Percentiles rank a stretch among this genome's conserved stretches.
Conservation (phyloP, 768 basidiomycete genomes). For the Agaricus blazei region DNA sequence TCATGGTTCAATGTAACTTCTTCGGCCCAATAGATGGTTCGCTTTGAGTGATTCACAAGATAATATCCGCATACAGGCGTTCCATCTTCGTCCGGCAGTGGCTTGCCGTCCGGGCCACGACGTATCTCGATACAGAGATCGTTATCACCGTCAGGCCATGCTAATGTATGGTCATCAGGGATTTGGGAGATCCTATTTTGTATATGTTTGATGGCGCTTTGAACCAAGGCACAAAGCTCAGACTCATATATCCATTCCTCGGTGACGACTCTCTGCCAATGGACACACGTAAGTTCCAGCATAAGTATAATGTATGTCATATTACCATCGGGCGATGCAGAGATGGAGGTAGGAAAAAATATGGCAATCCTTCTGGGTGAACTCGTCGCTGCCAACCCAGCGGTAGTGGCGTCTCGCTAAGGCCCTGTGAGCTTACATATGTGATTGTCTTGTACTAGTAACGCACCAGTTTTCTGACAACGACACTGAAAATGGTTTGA, state of each 20-base stretch:
- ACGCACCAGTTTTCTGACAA: not conserved
- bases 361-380: conserved; percentile 4
- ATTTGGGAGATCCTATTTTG: not conserved
- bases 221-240: not conserved
- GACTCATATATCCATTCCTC: conserved; percentile 1
- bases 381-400: not conserved
- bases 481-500: not conserved
- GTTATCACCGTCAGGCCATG: not conserved
- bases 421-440: no score
- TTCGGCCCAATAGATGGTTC: conserved; percentile 3
- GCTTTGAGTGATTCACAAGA: not conserved
- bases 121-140: not conserved
- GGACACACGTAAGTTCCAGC: not conserved
- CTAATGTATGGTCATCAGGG: not conserved
- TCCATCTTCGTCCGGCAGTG: not conserved
- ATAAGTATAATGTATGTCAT: no score
- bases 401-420: not conserved
- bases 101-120: not conserved
- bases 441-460: no score
- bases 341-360: not conserved
- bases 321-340: not conserved
- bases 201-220: not conserved
- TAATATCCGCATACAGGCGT: conserved; percentile 1
- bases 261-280: not conserved
- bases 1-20: not conserved